Evolutionary conservation across 352 stramenopile genomes (phyloP).

Genomic region (Globisporangium acanthophoron): DNA sequence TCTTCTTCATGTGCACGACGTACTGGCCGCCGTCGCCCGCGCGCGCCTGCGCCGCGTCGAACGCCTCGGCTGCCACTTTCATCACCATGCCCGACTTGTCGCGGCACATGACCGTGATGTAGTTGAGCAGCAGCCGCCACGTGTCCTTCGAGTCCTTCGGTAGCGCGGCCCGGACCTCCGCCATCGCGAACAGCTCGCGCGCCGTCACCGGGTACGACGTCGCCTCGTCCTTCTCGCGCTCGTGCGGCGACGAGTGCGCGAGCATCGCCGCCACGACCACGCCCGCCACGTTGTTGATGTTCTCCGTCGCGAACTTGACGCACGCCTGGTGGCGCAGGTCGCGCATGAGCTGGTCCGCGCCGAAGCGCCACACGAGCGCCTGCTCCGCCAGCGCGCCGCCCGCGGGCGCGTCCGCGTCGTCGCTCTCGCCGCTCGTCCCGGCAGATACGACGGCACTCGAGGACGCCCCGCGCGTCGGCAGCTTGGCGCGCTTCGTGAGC

Average conservation of each 20-base stretch:
- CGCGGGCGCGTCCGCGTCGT: conserved; percentile 21
- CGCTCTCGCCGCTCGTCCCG: conserved; percentile 23
- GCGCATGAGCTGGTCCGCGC: conserved; percentile 72
- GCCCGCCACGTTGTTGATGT: conserved; percentile 79
- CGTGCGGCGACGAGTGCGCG: conserved; percentile 68
- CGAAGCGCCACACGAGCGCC: conserved; percentile 76
- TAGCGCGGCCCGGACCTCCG: conserved; percentile 62
- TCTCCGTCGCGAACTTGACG: conserved; percentile 78
- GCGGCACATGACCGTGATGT: conserved; percentile 86
- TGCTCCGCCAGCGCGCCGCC: conserved; percentile 44
- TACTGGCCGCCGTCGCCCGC: conserved; percentile 81
- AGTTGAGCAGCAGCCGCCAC: conserved; percentile 83
- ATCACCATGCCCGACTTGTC: conserved; percentile 88
- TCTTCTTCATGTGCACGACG: conserved; percentile 88
- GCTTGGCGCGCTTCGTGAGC: conserved; percentile 68
- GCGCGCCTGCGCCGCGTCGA: conserved; percentile 52
- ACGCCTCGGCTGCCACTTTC: conserved; percentile 67
- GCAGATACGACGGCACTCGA: conserved; percentile 10
- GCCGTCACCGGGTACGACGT: conserved; percentile 75
- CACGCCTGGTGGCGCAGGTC: conserved; percentile 75
- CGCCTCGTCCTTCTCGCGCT: conserved; percentile 76
- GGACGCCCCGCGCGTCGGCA: conserved; percentile 48
- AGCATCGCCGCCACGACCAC: conserved; percentile 81
- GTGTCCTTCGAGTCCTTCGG: conserved; percentile 74
- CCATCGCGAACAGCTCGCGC: conserved; percentile 67